Conservation (phyloP, 192 early-diverging fungal genomes). For the Backusella luteola region DNA sequence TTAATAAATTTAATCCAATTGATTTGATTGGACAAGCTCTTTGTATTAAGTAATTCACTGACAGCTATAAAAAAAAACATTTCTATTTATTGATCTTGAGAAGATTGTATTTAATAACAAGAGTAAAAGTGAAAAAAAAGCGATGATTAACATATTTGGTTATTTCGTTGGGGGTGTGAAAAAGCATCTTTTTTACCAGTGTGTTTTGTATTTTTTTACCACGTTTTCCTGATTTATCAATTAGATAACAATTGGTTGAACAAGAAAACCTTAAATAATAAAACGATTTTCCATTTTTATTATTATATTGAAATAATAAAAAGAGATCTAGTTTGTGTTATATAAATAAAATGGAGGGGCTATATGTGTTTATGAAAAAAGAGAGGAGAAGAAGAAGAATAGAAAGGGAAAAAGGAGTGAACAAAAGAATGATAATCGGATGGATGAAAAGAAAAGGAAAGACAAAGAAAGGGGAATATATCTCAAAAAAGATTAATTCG, state of each 20-base stretch:
- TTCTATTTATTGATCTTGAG: not conserved
- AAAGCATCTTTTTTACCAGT: not conserved
- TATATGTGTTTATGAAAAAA: not conserved
- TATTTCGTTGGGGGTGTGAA: not conserved
- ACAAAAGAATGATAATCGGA: not conserved
- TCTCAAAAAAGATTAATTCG: not conserved
- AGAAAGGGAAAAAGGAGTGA: not conserved
- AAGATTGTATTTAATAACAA: not conserved
- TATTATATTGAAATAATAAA: not conserved
- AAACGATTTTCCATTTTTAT: not conserved
- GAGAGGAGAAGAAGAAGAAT: not conserved
- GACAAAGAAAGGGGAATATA: not conserved
- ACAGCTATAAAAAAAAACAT: not conserved
- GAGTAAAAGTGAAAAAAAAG: not conserved
- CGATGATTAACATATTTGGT: not conserved
- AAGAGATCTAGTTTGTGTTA: not conserved
- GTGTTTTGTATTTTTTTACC: not conserved
- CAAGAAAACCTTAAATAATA: not conserved
- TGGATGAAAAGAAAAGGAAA: slow-evolving; percentile 3
- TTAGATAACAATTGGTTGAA: not conserved
- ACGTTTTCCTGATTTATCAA: slow-evolving; percentile 2
- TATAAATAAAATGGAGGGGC: not conserved
- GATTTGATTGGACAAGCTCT: not conserved
- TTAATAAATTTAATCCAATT: not conserved
- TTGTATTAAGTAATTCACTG: not conserved